These are phyloP conservation scores for Crinitomyces ghanaensis DNA, from an alignment of 805 yeast species.

Conservation along the genomic window DNA sequence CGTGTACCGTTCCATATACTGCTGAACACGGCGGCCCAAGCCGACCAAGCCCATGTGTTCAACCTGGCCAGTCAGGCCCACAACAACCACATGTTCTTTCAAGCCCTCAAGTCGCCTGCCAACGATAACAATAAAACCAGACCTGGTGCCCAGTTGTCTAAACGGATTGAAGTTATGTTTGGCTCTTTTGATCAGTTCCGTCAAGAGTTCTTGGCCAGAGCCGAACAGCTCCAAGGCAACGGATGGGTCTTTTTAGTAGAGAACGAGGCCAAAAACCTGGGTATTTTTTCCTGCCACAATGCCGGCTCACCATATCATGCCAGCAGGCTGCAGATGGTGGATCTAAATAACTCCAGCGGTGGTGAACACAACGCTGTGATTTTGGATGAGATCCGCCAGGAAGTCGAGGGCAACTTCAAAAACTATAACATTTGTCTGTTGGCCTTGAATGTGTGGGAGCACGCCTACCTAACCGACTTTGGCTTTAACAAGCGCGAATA, in stretches of 20 bases:
- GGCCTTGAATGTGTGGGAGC: constrained; percentile 78
- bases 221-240: constrained; percentile 67
- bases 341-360: too few species aligned
- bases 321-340: constrained; percentile 51
- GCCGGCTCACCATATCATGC: constrained; percentile 72
- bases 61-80: constrained; percentile 86
- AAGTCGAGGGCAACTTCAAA: constrained; percentile 27
- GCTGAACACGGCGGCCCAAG: constrained; percentile 49
- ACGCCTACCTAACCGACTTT: constrained; percentile 75
- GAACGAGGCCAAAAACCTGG: constrained; percentile 36
- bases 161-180: constrained; percentile 48
- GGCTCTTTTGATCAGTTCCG: constrained; percentile 71
- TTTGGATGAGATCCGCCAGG: constrained; percentile 39
- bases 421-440: constrained; percentile 49
- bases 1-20: constrained; percentile 61
- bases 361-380: constrained; percentile 70
- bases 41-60: constrained; percentile 58
- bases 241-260: constrained; percentile 89
- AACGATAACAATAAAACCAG: constrained; percentile 12
- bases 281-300: constrained; percentile 73
- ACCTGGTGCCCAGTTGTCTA: constrained; percentile 23
- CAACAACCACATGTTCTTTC: constrained; percentile 82
- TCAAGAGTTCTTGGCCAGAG: constrained; percentile 56
- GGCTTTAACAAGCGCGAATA: constrained; percentile 61
- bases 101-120: constrained; percentile 35